Evolutionary conservation across 1,284 basidiomycete species (phyloP), one percentile per base, ranked within the genome.

Genomic region (Anthracocystis panici-leucophaei): DNA sequence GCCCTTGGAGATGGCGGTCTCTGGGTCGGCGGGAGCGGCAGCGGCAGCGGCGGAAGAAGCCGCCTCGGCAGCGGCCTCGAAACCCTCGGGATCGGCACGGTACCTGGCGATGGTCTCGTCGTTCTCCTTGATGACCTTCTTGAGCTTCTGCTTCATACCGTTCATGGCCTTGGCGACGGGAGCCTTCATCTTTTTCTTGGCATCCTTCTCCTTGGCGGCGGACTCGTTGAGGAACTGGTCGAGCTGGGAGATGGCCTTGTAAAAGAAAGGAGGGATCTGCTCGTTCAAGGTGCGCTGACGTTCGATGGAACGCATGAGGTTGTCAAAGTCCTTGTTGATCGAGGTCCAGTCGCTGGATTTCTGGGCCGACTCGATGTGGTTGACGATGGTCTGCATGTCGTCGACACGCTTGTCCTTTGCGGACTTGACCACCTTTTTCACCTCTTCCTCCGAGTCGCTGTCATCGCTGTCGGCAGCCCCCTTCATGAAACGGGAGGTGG

Each of bases 131-230:
- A 88, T 84, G 33, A 92, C 89, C 88, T 96, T 98, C 87, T 93
- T 95, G 71, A 98, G 89, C 86, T 96, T 98, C 87, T 98, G 95
- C 88, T 95, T 97, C 91, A 97, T 94, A 27, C 92, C 92, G 77
- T 95, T 98, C 81, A 98, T 89, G 1, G 95, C 95, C 85, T 94
- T 95, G 52, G 94, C 93, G 84, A 96, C 96, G 74, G 90, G 92
- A 1, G 94, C 93, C 80, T 96, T 96, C 92, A 97, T 94, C 88
- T 98, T 99, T 88, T 97, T 97, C 87, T 72, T 77, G 90, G 96
- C 96, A 86, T 95, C 75, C 75, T 84, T 81, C 60, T 84, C 94
- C 84, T 92, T 92, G 25, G 91, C 89, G 49, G 93, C 87, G 4
- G 94, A 91, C 41, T 87, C 87, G 78, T 90, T 92, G 79, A 97